phyloP scores from a whole-genome alignment of 345 rosid species.

The Geranium rotundifolium region DNA sequence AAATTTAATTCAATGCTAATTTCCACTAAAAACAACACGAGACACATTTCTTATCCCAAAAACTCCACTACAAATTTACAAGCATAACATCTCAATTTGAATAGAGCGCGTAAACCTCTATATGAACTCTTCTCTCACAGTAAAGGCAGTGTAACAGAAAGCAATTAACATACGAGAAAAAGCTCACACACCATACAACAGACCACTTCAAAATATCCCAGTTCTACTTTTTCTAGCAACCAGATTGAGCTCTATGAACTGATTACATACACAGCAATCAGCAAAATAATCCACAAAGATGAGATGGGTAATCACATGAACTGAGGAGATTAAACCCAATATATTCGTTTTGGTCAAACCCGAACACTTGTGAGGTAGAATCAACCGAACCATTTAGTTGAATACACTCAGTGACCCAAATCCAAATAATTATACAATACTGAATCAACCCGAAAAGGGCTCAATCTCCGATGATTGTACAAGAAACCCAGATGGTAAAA shows the following conservation, averaged over 20 bases:
- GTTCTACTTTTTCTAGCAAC: neutral
- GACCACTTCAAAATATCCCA: neutral
- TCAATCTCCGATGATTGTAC: neutral
- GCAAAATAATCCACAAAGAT: neutral
- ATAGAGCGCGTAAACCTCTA: neutral
- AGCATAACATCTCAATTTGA: neutral
- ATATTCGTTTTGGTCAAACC: constrained; percentile 51
- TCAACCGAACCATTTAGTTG: constrained; percentile 64
- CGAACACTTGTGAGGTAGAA: constrained; percentile 70
- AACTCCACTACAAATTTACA: neutral
- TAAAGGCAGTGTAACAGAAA: neutral
- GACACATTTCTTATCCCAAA: neutral
- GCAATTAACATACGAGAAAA: no score
- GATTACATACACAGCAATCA: neutral
- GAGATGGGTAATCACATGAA: constrained; percentile 62
- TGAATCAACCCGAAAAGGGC: neutral
- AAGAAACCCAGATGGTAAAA: constrained; percentile 15
- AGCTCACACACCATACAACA: neutral
- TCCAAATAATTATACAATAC: neutral
- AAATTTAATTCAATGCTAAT: neutral
- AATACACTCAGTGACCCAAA: neutral
- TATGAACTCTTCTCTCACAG: neutral
- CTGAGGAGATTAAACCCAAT: constrained; percentile 63
- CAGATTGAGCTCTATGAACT: neutral
- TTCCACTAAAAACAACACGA: neutral